A percentile compares a stretch with the other conserved stretches of the same genome.
phyloP scores from a whole-genome alignment of 2,329 filamentous ascomycete genomes.

The Trichocomaceae sp. region DNA sequence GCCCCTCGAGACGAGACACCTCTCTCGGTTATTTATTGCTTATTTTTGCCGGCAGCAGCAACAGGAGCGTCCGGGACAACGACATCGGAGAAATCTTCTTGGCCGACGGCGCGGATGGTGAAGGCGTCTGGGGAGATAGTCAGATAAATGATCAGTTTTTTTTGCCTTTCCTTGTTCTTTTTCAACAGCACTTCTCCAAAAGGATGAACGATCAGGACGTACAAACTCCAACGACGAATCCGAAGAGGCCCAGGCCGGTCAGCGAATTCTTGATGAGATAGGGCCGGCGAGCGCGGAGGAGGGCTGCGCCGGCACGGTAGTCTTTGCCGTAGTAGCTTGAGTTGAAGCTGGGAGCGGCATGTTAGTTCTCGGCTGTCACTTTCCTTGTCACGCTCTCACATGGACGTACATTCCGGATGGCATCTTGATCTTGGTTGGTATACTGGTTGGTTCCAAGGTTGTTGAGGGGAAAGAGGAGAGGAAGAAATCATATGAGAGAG shows the following conservation, averaged over 20 bases:
- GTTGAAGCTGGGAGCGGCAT: slow-evolving; percentile 47
- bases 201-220: slow-evolving; percentile 42
- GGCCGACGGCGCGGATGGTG: slow-evolving; percentile 77
- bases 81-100: slow-evolving; percentile 96
- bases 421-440: slow-evolving; percentile 13
- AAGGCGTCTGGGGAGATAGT: slow-evolving; percentile 62
- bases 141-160: not conserved
- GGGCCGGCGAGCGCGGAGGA: slow-evolving; percentile 84
- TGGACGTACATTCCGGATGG: slow-evolving; percentile 20
- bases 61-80: slow-evolving; percentile 66
- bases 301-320: slow-evolving; percentile 76
- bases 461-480: not conserved
- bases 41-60: not conserved
- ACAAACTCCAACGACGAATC: slow-evolving; percentile 82
- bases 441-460: not conserved
- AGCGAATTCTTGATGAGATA: slow-evolving; percentile 86
- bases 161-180: no score
- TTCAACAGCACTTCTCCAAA: no score
- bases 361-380: not conserved
- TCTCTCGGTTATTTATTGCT: not conserved
- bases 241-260: slow-evolving; percentile 68
- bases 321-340: slow-evolving; percentile 89
- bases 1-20: no score
- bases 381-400: no score
- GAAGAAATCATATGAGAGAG: not conserved